Conservation (phyloP, 495 filamentous ascomycete genomes). For the Tuber umbilicatum region DNA sequence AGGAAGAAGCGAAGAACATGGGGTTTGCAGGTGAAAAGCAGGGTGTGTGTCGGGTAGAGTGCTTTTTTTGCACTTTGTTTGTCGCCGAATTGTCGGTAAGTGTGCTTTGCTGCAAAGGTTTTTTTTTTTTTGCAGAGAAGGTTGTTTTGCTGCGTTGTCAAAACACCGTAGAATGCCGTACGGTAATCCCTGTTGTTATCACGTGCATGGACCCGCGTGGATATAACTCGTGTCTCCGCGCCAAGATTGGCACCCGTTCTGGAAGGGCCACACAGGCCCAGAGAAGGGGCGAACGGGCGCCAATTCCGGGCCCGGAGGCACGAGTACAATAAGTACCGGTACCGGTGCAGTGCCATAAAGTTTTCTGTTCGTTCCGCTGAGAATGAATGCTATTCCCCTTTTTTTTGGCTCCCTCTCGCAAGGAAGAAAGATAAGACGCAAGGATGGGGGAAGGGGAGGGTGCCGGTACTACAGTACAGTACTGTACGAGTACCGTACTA, state of each 20-base stretch:
- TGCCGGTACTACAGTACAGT: too few species aligned
- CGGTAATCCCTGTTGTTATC: not conserved
- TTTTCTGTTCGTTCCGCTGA: not conserved
- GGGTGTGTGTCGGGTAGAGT: not conserved
- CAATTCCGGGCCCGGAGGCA: not conserved
- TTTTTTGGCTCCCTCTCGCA: not conserved
- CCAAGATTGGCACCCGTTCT: not conserved
- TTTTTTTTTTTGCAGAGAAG: not conserved
- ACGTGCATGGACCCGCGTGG: not conserved
- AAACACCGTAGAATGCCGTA: not conserved
- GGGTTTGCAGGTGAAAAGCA: not conserved
- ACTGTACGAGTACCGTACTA: not conserved
- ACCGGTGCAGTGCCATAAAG: not conserved
- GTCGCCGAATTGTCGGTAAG: not conserved
- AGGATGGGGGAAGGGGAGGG: not conserved
- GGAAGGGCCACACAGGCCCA: not conserved
- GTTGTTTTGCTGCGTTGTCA: slow-evolving; percentile 5
- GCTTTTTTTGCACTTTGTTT: not conserved
- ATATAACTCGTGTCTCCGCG: not conserved
- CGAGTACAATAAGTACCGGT: not conserved
- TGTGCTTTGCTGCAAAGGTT: not conserved
- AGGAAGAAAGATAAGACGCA: not conserved
- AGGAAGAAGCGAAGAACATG: not conserved
- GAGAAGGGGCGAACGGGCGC: not conserved
- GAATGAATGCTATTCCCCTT: not conserved